Base-by-base conservation (phyloP, 805 yeast genomes). In the Wickerhamiella spandovensis region DNA sequence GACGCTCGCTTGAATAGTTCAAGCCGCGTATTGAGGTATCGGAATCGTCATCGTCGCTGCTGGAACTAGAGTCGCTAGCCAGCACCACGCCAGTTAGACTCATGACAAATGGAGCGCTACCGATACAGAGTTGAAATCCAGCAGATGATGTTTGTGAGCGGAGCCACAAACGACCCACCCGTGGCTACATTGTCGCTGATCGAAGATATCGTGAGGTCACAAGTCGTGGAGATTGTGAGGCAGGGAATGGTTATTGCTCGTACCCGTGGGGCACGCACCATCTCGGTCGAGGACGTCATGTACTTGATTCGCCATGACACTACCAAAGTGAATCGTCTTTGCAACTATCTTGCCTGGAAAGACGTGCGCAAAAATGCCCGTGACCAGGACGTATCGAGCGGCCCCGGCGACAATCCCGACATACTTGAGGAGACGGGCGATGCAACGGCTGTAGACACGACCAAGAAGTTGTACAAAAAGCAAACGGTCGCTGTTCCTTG, bases 101-200 rank as follows among this genome's bases (percentile, higher is more conserved):
- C 48, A 21, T 23, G 43, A 32, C 43, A 44, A 22, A 37, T 48
- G 47, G 56, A 53, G n/a, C 54, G 58, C 21, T 81, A 84, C 69
- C 80, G 82, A 62, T 92, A 90, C 66, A 73, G 95, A 51, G 77
- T 84, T 38, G 98, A 92, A 69, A 92, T 92, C 60, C 98, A 92
- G 67, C 92, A 69, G 70, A 92, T 92, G 98, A 92, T 92, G 98
- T 92, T 92, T 71, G 98, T 92, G 50, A 76, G 83, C 50, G 98
- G 98, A 2, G 97, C 92, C 64, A 79, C 92, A 0, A 85, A 84
- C 57, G 98, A 92, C 60, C 94, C 97, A 1, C 95, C 97, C 0
- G 75, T 82, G 15, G 95, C 85, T 56, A 86, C 97, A 0, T 84
- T 96, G 0, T 79, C 90, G n/a, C 68, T 92, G 48, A 87, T 90